These are phyloP conservation scores for Agaricus blazei DNA, from an alignment of 768 basidiomycete genomes.

Conservation along the genomic window DNA sequence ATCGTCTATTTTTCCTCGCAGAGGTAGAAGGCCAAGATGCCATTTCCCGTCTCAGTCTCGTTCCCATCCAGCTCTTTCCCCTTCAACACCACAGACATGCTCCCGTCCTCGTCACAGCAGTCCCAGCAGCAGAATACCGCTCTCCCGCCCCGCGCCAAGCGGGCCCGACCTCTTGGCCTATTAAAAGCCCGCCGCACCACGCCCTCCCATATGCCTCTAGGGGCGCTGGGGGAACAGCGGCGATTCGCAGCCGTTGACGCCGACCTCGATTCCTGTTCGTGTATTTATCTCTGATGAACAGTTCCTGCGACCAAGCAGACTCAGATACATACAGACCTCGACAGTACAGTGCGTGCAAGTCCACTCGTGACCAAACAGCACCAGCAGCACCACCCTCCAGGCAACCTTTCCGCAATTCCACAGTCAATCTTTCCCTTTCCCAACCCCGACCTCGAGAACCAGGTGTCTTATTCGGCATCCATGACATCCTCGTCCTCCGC, in stretches of 20 bases:
- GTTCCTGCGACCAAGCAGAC: neutral
- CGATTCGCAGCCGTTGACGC: conserved; percentile 7
- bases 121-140: neutral
- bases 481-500: conserved; percentile 38
- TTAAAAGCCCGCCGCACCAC: conserved; percentile 36
- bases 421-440: conserved; percentile 14
- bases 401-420: conserved; percentile 26
- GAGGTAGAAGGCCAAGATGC: conserved; percentile 12
- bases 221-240: conserved; percentile 9
- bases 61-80: conserved; percentile 12
- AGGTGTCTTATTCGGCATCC: conserved; percentile 27
- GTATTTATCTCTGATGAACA: neutral
- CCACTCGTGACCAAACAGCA: conserved; percentile 13
- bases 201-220: conserved; percentile 10
- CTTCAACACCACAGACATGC: conserved; percentile 7
- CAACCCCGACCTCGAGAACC: conserved; percentile 22
- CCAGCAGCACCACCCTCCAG: conserved; percentile 20
- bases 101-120: conserved; percentile 11
- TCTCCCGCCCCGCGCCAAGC: conserved; percentile 14
- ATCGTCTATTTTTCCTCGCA: conserved; percentile 8
- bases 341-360: conserved; percentile 1
- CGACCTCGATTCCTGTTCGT: conserved; percentile 9
- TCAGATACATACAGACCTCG: conserved; percentile 12
- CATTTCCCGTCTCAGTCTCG: conserved; percentile 23
- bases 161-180: conserved; percentile 33